Conservation (phyloP, 1,139 yeast species). For the Spathaspora sp. region DNA sequence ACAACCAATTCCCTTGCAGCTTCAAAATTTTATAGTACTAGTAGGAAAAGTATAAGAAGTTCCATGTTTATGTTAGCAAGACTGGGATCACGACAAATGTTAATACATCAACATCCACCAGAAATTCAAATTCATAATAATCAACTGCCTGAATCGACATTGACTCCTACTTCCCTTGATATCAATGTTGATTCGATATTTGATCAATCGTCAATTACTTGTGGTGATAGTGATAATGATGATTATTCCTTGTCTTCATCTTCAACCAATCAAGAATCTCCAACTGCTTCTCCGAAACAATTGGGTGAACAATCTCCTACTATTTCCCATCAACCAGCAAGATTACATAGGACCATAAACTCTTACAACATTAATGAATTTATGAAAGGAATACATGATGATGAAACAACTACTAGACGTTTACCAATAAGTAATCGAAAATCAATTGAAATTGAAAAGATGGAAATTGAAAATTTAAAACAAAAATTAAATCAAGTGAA, state of each 20-base stretch:
- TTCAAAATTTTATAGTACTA: neutral
- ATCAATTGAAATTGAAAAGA: conserved; percentile 25
- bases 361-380: conserved; percentile 24
- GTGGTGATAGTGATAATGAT: conserved; percentile 19
- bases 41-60: conserved; percentile 6
- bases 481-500: conserved; percentile 17
- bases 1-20: conserved; percentile 1
- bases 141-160: neutral
- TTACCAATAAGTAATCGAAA: conserved; percentile 25
- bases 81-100: neutral
- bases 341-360: conserved; percentile 25
- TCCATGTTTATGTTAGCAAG: conserved; percentile 6
- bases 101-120: neutral
- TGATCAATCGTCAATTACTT: conserved; percentile 23
- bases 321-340: conserved; percentile 1
- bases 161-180: conserved; percentile 2
- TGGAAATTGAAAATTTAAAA: conserved; percentile 19
- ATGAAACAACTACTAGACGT: conserved; percentile 6
- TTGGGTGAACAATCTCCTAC: neutral
- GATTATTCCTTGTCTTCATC: conserved; percentile 8
- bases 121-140: conserved; percentile 1
- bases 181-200: conserved; percentile 18
- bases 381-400: conserved; percentile 17
- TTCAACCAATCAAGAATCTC: neutral
- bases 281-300: neutral